A percentile compares a stretch with the other conserved stretches of the same genome.
These are phyloP conservation scores for Phialophora tarda DNA, from an alignment of 2,329 filamentous ascomycete species.

Conservation along the genomic window DNA sequence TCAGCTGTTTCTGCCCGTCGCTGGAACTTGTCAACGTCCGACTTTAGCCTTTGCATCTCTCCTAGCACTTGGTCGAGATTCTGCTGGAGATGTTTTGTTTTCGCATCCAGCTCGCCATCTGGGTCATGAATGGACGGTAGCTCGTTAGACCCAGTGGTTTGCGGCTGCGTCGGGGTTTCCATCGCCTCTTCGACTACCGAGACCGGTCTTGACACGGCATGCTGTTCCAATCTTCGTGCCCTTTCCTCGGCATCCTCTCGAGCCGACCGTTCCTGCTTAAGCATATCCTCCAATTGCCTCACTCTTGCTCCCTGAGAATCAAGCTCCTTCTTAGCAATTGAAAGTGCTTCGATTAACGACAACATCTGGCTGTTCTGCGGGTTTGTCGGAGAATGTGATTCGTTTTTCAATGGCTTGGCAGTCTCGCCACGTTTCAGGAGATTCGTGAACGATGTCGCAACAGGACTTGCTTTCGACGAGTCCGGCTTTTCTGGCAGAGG, in stretches of 20 bases:
- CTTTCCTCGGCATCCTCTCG: slow-evolving; percentile 84
- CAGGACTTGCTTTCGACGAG: slow-evolving; percentile 57
- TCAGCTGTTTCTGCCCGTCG: slow-evolving; percentile 81
- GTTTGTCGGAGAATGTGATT: slow-evolving; percentile 52
- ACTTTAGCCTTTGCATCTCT: slow-evolving; percentile 81
- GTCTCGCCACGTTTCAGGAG: slow-evolving; percentile 77
- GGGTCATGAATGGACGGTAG: slow-evolving; percentile 36
- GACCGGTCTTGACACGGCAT: slow-evolving; percentile 54
- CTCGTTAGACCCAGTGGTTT: slow-evolving; percentile 28
- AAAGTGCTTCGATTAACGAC: slow-evolving; percentile 82
- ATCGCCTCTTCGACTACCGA: slow-evolving; percentile 44
- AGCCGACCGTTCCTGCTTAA: slow-evolving; percentile 79
- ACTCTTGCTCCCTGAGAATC: slow-evolving; percentile 81
- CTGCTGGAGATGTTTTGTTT: slow-evolving; percentile 63
- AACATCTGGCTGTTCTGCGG: slow-evolving; percentile 75
- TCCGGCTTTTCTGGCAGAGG: slow-evolving; percentile 93
- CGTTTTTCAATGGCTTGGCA: slow-evolving; percentile 68
- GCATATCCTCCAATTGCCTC: slow-evolving; percentile 77
- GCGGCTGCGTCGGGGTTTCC: slow-evolving; percentile 32
- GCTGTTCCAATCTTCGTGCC: slow-evolving; percentile 71
- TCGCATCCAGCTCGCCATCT: slow-evolving; percentile 48
- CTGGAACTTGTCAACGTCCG: slow-evolving; percentile 78
- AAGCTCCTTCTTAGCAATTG: slow-evolving; percentile 82
- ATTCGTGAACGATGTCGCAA: slow-evolving; percentile 55
- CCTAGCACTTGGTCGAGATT: slow-evolving; percentile 76